Conservation (phyloP, 208 protist species). For the Naegleria gruberi region DNA sequence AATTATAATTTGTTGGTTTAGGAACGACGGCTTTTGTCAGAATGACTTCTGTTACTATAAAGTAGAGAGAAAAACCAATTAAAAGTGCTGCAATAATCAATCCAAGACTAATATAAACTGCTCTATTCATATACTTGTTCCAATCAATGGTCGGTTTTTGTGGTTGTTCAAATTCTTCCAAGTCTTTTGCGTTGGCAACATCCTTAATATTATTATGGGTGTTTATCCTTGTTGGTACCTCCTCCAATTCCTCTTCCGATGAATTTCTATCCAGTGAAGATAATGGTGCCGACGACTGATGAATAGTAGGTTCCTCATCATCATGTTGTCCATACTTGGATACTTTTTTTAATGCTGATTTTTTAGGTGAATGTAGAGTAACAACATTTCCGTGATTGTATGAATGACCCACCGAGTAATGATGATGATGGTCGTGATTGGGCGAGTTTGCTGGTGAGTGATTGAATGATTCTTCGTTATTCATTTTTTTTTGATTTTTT, state of each 20-base stretch:
- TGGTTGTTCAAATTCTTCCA: neutral
- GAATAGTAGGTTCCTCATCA: too few relatives aligned
- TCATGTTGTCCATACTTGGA: neutral
- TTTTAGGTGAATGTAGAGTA: neutral
- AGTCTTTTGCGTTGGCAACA: neutral
- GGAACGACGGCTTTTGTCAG: neutral
- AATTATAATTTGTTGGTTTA: neutral
- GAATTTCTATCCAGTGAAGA: neutral
- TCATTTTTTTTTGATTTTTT: neutral
- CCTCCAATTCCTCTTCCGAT: neutral
- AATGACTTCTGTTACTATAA: neutral
- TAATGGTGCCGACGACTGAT: too few relatives aligned
- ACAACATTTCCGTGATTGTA: neutral
- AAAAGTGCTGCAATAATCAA: neutral
- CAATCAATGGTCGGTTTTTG: neutral
- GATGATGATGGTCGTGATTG: too few relatives aligned
- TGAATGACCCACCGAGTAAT: too few relatives aligned
- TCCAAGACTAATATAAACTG: neutral
- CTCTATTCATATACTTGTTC: neutral
- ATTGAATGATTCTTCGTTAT: neutral
- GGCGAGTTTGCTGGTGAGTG: neutral
- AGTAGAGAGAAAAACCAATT: neutral
- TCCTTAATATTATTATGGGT: neutral
- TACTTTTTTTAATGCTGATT: neutral
- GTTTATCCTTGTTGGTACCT: neutral